These are phyloP conservation scores for Castanospermum australe DNA, from an alignment of 306 rosid genomes.

Conservation along the genomic window DNA sequence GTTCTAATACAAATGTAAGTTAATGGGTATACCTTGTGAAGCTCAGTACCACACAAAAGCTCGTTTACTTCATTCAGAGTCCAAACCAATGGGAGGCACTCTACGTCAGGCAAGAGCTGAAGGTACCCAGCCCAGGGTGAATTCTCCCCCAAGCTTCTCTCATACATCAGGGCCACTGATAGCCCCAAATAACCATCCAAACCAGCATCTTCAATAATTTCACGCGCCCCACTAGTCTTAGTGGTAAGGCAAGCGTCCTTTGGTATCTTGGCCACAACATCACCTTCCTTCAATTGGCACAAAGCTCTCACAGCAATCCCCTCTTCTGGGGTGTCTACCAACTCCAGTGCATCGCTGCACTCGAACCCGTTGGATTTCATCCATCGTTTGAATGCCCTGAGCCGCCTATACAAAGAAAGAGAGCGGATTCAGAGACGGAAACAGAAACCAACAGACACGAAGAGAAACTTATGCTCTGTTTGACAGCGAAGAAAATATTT, in stretches of 20 bases:
- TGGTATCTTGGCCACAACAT: constrained; percentile 79
- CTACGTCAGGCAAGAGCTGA: constrained; percentile 61
- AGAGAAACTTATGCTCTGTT: background rate
- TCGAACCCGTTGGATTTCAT: constrained; percentile 66
- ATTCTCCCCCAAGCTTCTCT: constrained; percentile 61
- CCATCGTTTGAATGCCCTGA: constrained; percentile 92
- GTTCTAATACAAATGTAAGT: too few relatives aligned
- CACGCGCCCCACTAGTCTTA: constrained; percentile 57
- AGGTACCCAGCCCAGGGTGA: constrained; percentile 83
- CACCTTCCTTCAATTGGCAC: constrained; percentile 58
- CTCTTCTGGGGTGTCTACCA: constrained; percentile 46
- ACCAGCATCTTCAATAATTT: constrained; percentile 48
- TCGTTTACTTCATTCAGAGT: constrained; percentile 49
- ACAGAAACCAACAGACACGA: background rate
- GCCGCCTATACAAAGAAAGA: constrained; percentile 43
- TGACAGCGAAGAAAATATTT: background rate
- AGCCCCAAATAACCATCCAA: constrained; percentile 60
- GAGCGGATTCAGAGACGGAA: background rate
- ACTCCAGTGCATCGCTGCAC: constrained; percentile 56
- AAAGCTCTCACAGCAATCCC: constrained; percentile 66
- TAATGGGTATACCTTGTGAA: constrained; percentile 56
- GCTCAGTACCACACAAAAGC: constrained; percentile 76
- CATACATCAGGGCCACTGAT: constrained; percentile 78
- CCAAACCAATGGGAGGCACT: constrained; percentile 76
- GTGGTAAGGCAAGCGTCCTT: constrained; percentile 77